Conservation (phyloP, 768 basidiomycete species). For the Suillus spraguei region DNA sequence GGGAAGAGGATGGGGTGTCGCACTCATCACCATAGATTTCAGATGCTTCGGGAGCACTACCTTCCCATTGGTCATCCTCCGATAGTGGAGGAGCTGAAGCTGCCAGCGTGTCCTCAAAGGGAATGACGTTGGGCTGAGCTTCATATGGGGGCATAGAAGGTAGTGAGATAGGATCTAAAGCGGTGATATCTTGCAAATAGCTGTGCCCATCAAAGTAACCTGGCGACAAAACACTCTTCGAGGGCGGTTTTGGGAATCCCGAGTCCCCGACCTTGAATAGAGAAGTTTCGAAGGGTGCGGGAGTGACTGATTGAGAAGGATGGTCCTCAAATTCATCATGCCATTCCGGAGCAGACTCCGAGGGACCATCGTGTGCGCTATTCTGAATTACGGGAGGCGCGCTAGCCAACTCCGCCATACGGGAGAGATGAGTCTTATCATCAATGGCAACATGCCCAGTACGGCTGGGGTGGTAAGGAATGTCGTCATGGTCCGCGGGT, state of each 20-base stretch:
- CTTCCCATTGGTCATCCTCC: constrained; percentile 27
- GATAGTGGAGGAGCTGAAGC: constrained; percentile 52
- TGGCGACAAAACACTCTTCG: background rate
- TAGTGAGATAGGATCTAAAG: background rate
- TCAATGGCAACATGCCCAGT: constrained; percentile 67
- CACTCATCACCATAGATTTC: constrained; percentile 11
- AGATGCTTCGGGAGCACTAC: constrained; percentile 9
- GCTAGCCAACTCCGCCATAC: constrained; percentile 52
- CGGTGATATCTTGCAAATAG: constrained; percentile 2
- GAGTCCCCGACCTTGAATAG: constrained; percentile 38
- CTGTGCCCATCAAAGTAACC: constrained; percentile 5
- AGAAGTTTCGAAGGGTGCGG: constrained; percentile 44
- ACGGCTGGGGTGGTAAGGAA: constrained; percentile 34
- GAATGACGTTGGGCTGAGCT: constrained; percentile 30
- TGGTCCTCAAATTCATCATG: constrained; percentile 50
- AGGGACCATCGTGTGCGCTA: constrained; percentile 18
- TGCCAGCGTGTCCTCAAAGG: constrained; percentile 31
- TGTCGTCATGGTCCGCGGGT: constrained; percentile 22
- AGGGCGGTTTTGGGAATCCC: background rate
- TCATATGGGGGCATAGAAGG: constrained; percentile 6
- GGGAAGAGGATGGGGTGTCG: constrained; percentile 1
- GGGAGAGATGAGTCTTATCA: constrained; percentile 61
- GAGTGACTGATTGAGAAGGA: constrained; percentile 35
- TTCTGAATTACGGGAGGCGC: constrained; percentile 43
- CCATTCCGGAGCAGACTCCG: constrained; percentile 54